These are phyloP conservation scores for Zygnema circumcarinatum DNA, from an alignment of 139 green algal species.

Conservation along the genomic window DNA sequence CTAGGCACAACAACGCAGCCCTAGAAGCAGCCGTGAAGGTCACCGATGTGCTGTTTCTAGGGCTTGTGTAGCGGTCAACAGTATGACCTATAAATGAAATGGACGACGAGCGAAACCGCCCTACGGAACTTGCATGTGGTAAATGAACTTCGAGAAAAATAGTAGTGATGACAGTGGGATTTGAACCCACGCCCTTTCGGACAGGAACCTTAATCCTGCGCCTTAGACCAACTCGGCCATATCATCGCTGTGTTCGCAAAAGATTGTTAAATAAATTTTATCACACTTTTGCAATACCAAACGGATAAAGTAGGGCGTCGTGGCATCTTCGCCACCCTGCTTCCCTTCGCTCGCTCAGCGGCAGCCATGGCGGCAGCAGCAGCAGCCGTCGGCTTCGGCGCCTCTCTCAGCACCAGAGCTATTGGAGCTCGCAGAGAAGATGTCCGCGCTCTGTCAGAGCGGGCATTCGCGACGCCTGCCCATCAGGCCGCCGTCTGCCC, in stretches of 20 bases:
- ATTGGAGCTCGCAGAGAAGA: not conserved
- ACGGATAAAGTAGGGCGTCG: not conserved
- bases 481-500: not conserved
- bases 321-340: not conserved
- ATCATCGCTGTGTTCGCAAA: conserved; percentile 3
- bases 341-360: not conserved
- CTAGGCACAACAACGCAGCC: no score
- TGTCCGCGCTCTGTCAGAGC: not conserved
- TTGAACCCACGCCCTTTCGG: conserved; percentile 53
- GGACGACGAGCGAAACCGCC: no score
- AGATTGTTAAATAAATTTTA: not conserved
- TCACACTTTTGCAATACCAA: not conserved
- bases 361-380: no score
- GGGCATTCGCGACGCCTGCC: not conserved
- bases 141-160: no score
- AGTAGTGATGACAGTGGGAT: conserved; percentile 39
- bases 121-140: no score
- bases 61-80: no score
- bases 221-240: conserved; percentile 53
- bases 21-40: no score
- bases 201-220: conserved; percentile 41
- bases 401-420: not conserved
- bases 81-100: no score
- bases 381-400: not conserved
- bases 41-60: no score